These are phyloP conservation scores for Coemansia pectinata DNA, from an alignment of 192 early-diverging fungal species.

Conservation along the genomic window DNA sequence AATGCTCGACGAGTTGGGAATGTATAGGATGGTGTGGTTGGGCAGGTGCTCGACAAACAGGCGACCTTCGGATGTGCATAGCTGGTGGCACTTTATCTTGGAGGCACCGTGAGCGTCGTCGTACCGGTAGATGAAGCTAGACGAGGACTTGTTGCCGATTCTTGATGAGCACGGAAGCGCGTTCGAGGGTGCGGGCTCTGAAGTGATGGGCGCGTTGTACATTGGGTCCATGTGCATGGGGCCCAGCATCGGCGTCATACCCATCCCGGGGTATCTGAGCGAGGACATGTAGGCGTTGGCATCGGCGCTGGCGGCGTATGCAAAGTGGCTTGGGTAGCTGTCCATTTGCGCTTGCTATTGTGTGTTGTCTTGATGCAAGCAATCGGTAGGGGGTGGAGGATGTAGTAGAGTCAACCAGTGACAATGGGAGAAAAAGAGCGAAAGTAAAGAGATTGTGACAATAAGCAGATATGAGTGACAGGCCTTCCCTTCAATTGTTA, in stretches of 20 bases:
- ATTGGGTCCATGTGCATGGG: conserved; percentile 22
- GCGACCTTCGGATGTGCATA: conserved; percentile 41
- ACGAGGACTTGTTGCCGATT: conserved; percentile 21
- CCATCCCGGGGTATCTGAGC: conserved; percentile 31
- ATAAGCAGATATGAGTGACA: conserved; percentile 6
- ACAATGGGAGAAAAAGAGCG: neutral
- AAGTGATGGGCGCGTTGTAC: conserved; percentile 5
- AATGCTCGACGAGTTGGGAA: conserved; percentile 30
- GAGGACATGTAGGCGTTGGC: conserved; percentile 33
- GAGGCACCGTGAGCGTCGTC: conserved; percentile 22
- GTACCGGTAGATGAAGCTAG: conserved; percentile 40
- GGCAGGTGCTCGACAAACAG: conserved; percentile 49
- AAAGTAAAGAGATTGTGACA: neutral
- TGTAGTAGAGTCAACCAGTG: neutral
- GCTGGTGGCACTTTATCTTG: conserved; percentile 42
- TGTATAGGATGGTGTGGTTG: conserved; percentile 43
- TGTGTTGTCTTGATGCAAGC: conserved; percentile 1
- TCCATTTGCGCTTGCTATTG: conserved; percentile 27
- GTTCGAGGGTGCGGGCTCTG: neutral
- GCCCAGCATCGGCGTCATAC: conserved; percentile 41
- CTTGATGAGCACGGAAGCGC: conserved; percentile 25
- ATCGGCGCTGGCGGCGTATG: conserved; percentile 45
- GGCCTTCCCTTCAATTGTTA: neutral
- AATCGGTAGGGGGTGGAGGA: neutral
- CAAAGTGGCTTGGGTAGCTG: conserved; percentile 51